Percentiles rank a stretch among this genome's conserved stretches.
Conservation (phyloP, 768 basidiomycete species). For the Phylloporus arenicola region DNA sequence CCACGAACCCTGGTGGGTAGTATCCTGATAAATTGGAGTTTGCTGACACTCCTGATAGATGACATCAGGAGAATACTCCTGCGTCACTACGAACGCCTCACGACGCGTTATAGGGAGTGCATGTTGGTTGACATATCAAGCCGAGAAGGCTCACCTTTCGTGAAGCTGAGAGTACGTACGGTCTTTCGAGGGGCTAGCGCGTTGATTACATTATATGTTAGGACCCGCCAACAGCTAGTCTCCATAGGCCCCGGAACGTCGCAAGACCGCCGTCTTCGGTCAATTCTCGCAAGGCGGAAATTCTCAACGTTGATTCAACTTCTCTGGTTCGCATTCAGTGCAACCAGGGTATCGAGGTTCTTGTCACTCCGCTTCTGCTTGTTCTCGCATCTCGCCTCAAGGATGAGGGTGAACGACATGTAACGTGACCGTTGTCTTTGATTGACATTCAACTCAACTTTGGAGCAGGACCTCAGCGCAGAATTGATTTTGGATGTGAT, state of each 20-base stretch:
- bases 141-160: slow-evolving; percentile 48
- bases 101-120: slow-evolving; percentile 42
- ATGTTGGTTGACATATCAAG: slow-evolving; percentile 31
- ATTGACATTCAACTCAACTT: slow-evolving; percentile 5
- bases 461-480: slow-evolving; percentile 31
- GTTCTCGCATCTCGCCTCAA: slow-evolving; percentile 41
- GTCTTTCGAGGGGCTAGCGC: background rate
- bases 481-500: slow-evolving; percentile 39
- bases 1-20: slow-evolving; percentile 35
- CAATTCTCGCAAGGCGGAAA: slow-evolving; percentile 2
- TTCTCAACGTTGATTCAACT: background rate
- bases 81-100: slow-evolving; percentile 44
- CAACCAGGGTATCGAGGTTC: slow-evolving; percentile 34
- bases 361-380: slow-evolving; percentile 53
- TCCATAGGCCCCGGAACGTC: slow-evolving; percentile 3
- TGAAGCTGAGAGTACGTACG: slow-evolving; percentile 37
- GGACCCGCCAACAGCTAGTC: slow-evolving; percentile 8
- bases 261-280: slow-evolving; percentile 2
- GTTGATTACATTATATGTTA: slow-evolving; percentile 2
- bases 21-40: background rate
- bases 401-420: slow-evolving; percentile 43
- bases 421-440: slow-evolving; percentile 25
- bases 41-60: slow-evolving; percentile 18
- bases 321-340: slow-evolving; percentile 35
- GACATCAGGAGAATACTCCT: slow-evolving; percentile 27